Evolutionary conservation across 2,329 filamentous ascomycete genomes (phyloP), one percentile per base, ranked within the genome.

Genomic region (Cryoendolithus antarcticus): DNA sequence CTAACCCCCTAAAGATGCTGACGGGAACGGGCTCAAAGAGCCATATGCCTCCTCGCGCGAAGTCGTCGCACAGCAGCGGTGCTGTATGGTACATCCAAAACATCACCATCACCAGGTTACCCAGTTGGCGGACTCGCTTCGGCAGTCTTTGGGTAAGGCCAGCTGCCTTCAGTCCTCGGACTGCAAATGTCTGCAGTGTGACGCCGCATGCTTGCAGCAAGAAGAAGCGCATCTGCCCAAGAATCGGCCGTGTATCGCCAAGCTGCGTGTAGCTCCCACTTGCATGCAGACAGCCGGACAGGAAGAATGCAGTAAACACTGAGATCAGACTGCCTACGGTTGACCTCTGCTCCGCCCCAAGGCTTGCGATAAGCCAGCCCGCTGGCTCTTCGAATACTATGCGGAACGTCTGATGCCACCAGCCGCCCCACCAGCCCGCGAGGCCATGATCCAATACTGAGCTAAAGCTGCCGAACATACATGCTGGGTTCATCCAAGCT

Each of bases 351-450:
- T 62, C 45, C 41, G 63, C 44, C 0, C 52, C 44, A 2, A 61
- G 19, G 0, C 38, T 3, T 9, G 52, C 44, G 13, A 62, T 48
- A 1, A 80, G 50, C 51, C 65, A 73, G 2, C 58, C 60, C 0
- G 70, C 63, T 0, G 80, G 79, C 3, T 76, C 71, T 30, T 73
- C 62, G 53, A 89, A 86, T 2, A 74, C 76, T 39, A 77, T 71
- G 1, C 86, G 80, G 63, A 94, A 93, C 2, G 80, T 79, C 61
- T 95, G 88, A 59, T 96, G 89, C 89, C 89, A 95, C 71, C 77
- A 89, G 13, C 67, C 69, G 33, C 82, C 79, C 89, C 89, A 96
- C 62, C 80, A 82, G 1, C 86, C 88, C 1, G 74, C 71, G 2
- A 95, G 66, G 0, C 89, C 88, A 42, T 75, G 67, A 44, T 86